These are phyloP conservation scores for Kwoniella dendrophila DNA, from an alignment of 768 basidiomycete species.

Conservation along the genomic window DNA sequence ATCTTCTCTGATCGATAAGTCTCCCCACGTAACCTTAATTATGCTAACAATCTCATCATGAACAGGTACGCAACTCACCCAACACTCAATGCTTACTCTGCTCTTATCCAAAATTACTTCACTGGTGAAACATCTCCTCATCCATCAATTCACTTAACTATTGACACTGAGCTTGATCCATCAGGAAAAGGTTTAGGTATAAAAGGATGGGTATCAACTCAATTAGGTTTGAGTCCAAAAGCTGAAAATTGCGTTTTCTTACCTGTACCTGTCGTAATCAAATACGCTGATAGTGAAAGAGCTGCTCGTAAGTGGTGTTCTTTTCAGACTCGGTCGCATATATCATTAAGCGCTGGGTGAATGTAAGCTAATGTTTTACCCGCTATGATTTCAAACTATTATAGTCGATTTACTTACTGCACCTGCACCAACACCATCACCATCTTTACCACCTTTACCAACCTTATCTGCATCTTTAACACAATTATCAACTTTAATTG, in stretches of 20 bases:
- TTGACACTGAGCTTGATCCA: constrained; percentile 74
- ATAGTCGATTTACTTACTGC: constrained; percentile 73
- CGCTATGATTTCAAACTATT: no score
- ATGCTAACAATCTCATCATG: background rate
- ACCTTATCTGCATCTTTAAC: constrained; percentile 73
- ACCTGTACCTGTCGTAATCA: constrained; percentile 84
- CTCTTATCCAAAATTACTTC: constrained; percentile 97
- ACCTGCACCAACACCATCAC: constrained; percentile 44
- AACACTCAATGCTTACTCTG: constrained; percentile 88
- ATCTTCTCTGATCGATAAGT: background rate
- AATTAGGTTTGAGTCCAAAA: constrained; percentile 83
- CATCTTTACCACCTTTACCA: constrained; percentile 67
- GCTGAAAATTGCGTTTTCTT: constrained; percentile 94
- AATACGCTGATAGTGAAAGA: constrained; percentile 78
- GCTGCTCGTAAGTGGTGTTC: constrained; percentile 74
- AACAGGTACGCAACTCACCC: constrained; percentile 89
- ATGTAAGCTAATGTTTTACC: constrained; percentile 1
- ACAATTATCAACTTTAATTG: constrained; percentile 73
- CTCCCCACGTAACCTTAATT: background rate
- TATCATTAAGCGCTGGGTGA: constrained; percentile 8
- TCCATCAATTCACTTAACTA: constrained; percentile 84
- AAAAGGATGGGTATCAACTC: constrained; percentile 84
- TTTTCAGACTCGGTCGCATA: background rate
- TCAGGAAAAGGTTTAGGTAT: constrained; percentile 67
- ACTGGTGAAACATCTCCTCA: constrained; percentile 85